A percentile compares a stretch with the other conserved stretches of the same genome.
phyloP scores from a whole-genome alignment of 1,284 basidiomycete genomes.

The Sporisorium graminicola region DNA sequence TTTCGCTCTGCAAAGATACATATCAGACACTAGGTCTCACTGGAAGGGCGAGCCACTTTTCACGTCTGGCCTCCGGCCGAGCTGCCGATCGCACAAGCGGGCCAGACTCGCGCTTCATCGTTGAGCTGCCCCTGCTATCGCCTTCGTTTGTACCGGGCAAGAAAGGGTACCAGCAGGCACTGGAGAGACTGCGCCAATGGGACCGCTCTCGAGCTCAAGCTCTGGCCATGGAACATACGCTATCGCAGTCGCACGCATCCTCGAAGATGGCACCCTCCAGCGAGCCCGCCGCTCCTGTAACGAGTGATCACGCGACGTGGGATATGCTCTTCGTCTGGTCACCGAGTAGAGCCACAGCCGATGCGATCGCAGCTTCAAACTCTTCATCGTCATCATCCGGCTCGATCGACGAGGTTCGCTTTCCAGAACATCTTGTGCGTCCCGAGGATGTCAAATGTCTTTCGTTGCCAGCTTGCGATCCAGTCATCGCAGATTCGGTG shows the following conservation, averaged over 20 bases:
- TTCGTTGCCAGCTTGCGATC: neutral
- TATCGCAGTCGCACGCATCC: slow-evolving; percentile 30
- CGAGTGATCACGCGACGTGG: slow-evolving; percentile 45
- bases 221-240: slow-evolving; percentile 8
- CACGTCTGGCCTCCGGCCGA: slow-evolving; percentile 57
- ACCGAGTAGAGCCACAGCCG: slow-evolving; percentile 11
- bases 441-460: slow-evolving; percentile 15
- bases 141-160: slow-evolving; percentile 65
- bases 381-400: neutral
- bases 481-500: slow-evolving; percentile 22
- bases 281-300: neutral
- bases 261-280: slow-evolving; percentile 16
- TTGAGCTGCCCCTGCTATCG: slow-evolving; percentile 57
- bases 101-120: slow-evolving; percentile 55
- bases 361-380: slow-evolving; percentile 2
- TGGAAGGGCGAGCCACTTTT: slow-evolving; percentile 60
- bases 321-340: slow-evolving; percentile 53
- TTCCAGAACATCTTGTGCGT: slow-evolving; percentile 39
- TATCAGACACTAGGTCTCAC: slow-evolving; percentile 66
- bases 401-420: slow-evolving; percentile 27
- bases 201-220: slow-evolving; percentile 40
- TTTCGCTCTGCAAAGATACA: slow-evolving; percentile 65
- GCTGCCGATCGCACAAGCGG: slow-evolving; percentile 63
- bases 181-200: slow-evolving; percentile 52
- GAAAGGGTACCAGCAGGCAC: slow-evolving; percentile 61